Percentiles rank a stretch among this genome's conserved stretches.
These are phyloP conservation scores for Colletotrichum liriopes DNA, from an alignment of 2,329 filamentous ascomycete genomes.

Conservation along the genomic window DNA sequence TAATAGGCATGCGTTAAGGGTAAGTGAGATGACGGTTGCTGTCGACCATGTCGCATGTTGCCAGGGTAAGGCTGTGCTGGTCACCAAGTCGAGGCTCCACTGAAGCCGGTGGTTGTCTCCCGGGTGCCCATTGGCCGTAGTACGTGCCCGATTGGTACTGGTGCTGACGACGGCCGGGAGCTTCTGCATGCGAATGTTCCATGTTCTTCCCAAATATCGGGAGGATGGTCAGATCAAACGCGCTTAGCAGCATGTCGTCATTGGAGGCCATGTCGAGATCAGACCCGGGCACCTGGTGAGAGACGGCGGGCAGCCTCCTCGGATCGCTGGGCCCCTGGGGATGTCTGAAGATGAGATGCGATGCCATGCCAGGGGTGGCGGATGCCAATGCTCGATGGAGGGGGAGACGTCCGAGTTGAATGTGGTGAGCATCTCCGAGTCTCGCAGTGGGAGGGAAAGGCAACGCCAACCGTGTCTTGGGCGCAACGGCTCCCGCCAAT, in stretches of 20 bases:
- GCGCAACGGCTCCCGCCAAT: slow-evolving; percentile 25
- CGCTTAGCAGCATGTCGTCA: slow-evolving; percentile 43
- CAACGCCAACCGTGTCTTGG: slow-evolving; percentile 23
- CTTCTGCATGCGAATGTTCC: slow-evolving; percentile 39
- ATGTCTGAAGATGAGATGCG: slow-evolving; percentile 29
- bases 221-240: slow-evolving; percentile 40
- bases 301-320: slow-evolving; percentile 14
- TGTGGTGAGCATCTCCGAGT: slow-evolving; percentile 19
- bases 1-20: slow-evolving; percentile 34
- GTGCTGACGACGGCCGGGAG: slow-evolving; percentile 39
- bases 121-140: slow-evolving; percentile 37
- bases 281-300: slow-evolving; percentile 40
- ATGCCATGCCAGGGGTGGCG: slow-evolving; percentile 31
- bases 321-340: slow-evolving; percentile 26
- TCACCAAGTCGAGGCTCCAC: slow-evolving; percentile 34
- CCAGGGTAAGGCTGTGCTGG: slow-evolving; percentile 41
- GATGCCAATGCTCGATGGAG: slow-evolving; percentile 6
- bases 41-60: slow-evolving; percentile 1
- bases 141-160: slow-evolving; percentile 39
- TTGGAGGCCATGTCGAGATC: slow-evolving; percentile 34
- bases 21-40: slow-evolving; percentile 19
- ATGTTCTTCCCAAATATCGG: slow-evolving; percentile 38
- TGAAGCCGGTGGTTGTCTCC: slow-evolving; percentile 21
- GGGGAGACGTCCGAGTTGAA: slow-evolving; percentile 7
- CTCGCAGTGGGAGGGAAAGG: slow-evolving; percentile 19